These are phyloP conservation scores for Wickerhamiella spandovensis DNA, from an alignment of 805 yeast genomes.

Conservation along the genomic window DNA sequence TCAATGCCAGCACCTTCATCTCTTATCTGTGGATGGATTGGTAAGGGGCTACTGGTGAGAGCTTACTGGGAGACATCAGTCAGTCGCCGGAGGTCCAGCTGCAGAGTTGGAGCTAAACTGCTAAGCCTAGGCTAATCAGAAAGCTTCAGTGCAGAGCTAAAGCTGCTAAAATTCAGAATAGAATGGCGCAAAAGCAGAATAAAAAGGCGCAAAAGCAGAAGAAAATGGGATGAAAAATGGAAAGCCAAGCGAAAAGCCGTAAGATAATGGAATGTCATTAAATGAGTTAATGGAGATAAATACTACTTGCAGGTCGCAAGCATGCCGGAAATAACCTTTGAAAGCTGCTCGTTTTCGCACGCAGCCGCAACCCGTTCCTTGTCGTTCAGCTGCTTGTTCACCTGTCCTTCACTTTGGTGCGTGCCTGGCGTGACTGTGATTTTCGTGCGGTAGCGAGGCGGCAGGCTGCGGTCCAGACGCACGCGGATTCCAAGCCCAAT, in stretches of 20 bases:
- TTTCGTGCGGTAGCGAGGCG: slow-evolving; percentile 67
- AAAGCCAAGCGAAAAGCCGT: background rate
- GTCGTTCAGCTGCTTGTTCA: slow-evolving; percentile 90
- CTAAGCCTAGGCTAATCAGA: too few species aligned
- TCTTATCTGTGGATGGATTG: background rate
- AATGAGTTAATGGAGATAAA: background rate
- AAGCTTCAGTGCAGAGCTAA: too few species aligned
- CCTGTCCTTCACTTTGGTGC: slow-evolving; percentile 92
- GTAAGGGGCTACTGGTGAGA: too few species aligned
- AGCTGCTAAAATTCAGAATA: too few species aligned
- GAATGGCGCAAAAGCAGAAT: too few species aligned
- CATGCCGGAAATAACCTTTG: slow-evolving; percentile 88
- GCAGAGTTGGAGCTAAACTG: too few species aligned
- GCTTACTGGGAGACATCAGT: too few species aligned
- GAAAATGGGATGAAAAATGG: background rate
- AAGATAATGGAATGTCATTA: background rate
- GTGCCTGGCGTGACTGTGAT: slow-evolving; percentile 79
- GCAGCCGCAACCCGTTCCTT: slow-evolving; percentile 98
- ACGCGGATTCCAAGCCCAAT: slow-evolving; percentile 93
- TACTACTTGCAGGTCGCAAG: slow-evolving; percentile 49
- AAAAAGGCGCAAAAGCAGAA: too few species aligned
- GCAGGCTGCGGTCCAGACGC: slow-evolving; percentile 75
- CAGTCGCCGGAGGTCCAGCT: too few species aligned
- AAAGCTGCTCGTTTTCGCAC: slow-evolving; percentile 86
- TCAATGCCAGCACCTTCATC: slow-evolving; percentile 16